Conservation (phyloP, 2,329 filamentous ascomycete species). For the Zarea fungicola region DNA sequence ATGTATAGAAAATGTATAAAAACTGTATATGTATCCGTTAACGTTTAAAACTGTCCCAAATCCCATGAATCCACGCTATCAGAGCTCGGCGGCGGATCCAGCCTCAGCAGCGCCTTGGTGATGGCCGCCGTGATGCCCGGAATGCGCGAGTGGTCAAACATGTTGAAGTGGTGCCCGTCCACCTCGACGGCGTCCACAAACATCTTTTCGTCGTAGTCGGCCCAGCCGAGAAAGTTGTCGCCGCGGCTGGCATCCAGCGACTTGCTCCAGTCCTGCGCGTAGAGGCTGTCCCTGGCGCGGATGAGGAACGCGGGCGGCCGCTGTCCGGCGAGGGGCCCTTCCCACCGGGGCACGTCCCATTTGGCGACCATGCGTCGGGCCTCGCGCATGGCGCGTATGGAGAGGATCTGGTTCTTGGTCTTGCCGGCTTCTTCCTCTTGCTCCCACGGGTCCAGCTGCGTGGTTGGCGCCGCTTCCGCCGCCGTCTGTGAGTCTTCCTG, state of each 20-base stretch:
- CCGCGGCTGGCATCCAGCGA: constrained; percentile 40
- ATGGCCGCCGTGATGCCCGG: constrained; percentile 24
- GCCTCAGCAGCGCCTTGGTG: constrained; percentile 8
- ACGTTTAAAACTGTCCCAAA: not conserved
- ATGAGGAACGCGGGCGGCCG: constrained; percentile 41
- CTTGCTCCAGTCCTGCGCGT: constrained; percentile 22
- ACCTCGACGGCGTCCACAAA: constrained; percentile 43
- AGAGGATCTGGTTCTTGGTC: constrained; percentile 30
- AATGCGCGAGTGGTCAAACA: constrained; percentile 33
- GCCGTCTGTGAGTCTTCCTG: not conserved
- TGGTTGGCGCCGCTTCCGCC: not conserved
- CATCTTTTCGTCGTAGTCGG: constrained; percentile 37
- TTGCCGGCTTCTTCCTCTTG: constrained; percentile 24
- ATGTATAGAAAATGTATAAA: too few relatives aligned
- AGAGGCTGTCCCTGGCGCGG: constrained; percentile 37
- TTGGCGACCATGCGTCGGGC: constrained; percentile 34
- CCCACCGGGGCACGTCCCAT: constrained; percentile 39
- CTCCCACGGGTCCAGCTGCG: too few relatives aligned
- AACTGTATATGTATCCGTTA: too few relatives aligned
- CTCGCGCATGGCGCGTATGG: constrained; percentile 36
- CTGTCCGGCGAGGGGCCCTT: constrained; percentile 18
- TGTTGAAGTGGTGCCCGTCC: constrained; percentile 47
- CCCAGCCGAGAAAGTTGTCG: constrained; percentile 44
- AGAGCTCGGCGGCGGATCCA: constrained; percentile 2
- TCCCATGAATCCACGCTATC: not conserved